Base-by-base conservation (phyloP, 768 basidiomycete genomes). In the Phylloporus rhodoxanthus region DNA sequence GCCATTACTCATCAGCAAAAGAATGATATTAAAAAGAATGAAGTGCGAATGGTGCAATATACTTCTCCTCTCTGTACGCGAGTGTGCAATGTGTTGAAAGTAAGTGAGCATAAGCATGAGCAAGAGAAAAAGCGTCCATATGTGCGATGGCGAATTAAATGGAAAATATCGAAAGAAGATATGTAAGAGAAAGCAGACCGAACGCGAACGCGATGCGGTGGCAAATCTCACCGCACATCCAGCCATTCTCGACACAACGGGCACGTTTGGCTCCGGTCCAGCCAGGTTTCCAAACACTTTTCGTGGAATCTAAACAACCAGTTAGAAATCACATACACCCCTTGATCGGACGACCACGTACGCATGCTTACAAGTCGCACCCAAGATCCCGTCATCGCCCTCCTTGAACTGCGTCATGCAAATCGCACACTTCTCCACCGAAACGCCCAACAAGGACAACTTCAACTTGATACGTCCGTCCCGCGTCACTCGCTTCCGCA, bases 391-490 rank as follows among this genome's bases (percentile, higher is more conserved):
- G 48, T 59, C 56, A 50, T 89, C 82, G 15, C 68, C 76, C 8
- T 69, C 72, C 66, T 72, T 80, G 69, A 87, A 90, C 67, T 83
- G 83, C 41, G 74, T 76, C 62, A 87, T 68, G 62, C 88, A 90
- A 43, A 88, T 82, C 34, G 81, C 77, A 65, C 88, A 91, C 59
- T 79, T 79, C 54, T 84, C 79, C 29, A 90, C 85, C 1, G 72
- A 59, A 13, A 76, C 70, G 33, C 82, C 87, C 17, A 86, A 68
- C 43, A 89, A 62, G 8, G 74, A 71, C 43, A 88, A 65, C 69
- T 87, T 90, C 39, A 87, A 58, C 70, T 88, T 89, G 47, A 81
- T 72, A 37, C 81, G 81, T 5, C 87, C 86, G 57, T 85, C 78
- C 54, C 71, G 71, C 42, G 78, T 79, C 42, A 74, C 73, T 20